phyloP scores from a whole-genome alignment of 164 flowering plant species.

The Cinnamomum micranthum region DNA sequence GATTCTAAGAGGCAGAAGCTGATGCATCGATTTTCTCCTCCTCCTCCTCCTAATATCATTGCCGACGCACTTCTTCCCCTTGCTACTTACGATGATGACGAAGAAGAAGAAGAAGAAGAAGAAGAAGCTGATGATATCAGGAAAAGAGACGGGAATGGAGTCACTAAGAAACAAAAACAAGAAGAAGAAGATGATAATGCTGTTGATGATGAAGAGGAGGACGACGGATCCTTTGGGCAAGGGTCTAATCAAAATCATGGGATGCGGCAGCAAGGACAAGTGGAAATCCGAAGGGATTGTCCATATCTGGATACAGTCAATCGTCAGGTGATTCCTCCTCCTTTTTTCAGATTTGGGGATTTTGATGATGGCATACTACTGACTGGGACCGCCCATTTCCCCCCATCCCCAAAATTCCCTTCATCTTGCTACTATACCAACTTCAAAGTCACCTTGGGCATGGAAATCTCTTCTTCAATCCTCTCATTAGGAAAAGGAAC shows the following conservation, averaged over 20 bases:
- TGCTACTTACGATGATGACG: conserved; percentile 63
- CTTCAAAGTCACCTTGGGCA: neutral
- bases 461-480: neutral
- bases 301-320: conserved; percentile 98
- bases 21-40: conserved; percentile 14
- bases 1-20: conserved; percentile 14
- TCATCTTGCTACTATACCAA: too few species aligned
- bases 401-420: too few species aligned
- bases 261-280: conserved; percentile 36
- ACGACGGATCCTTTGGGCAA: conserved; percentile 37
- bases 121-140: conserved; percentile 27
- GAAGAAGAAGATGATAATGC: neutral
- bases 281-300: conserved; percentile 80
- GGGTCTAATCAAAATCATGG: conserved; percentile 5
- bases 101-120: conserved; percentile 43
- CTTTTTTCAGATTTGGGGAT: neutral
- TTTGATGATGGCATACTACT: neutral
- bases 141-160: conserved; percentile 8
- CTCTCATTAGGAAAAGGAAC: neutral
- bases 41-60: conserved; percentile 24
- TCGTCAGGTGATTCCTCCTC: conserved; percentile 59
- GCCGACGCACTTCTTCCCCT: conserved; percentile 63
- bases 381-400: neutral
- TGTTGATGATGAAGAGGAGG: conserved; percentile 26
- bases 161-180: neutral